Evolutionary conservation across 768 basidiomycete species (phyloP).

Genomic region (Leccinum subtestaceum): DNA sequence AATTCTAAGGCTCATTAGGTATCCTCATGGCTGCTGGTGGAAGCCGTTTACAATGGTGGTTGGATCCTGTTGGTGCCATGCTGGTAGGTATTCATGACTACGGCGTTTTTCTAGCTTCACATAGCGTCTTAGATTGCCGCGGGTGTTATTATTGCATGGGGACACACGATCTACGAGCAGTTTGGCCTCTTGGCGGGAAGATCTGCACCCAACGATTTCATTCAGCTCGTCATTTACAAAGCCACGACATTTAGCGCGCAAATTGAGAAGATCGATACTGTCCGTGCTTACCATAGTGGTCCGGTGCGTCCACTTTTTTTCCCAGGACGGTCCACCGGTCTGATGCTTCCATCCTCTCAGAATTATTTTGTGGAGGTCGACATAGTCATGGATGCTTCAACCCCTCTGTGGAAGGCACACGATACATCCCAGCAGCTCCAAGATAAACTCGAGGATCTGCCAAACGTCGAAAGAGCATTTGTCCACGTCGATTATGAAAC

Average conservation of each 20-base stretch:
- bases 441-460: slow-evolving; percentile 84
- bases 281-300: slow-evolving; percentile 89
- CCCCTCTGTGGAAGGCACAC: slow-evolving; percentile 86
- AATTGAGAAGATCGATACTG: slow-evolving; percentile 86
- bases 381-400: slow-evolving; percentile 86
- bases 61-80: slow-evolving; percentile 78
- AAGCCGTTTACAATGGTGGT: slow-evolving; percentile 77
- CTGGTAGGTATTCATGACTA: slow-evolving; percentile 45
- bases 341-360: slow-evolving; percentile 33
- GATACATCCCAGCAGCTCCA: slow-evolving; percentile 82
- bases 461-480: slow-evolving; percentile 90
- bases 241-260: slow-evolving; percentile 80
- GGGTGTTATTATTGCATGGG: slow-evolving; percentile 81
- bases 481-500: slow-evolving; percentile 95
- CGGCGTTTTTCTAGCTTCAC: not conserved
- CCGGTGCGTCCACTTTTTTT: slow-evolving; percentile 45
- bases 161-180: slow-evolving; percentile 69
- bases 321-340: not conserved
- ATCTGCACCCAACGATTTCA: slow-evolving; percentile 87
- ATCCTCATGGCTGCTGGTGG: slow-evolving; percentile 83
- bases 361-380: slow-evolving; percentile 95
- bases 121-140: slow-evolving; percentile 54
- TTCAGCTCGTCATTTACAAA: slow-evolving; percentile 92
- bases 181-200: slow-evolving; percentile 89
- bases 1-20: slow-evolving; percentile 39